Conservation (phyloP, 2,329 filamentous ascomycete species). For the Diaporthe sp. region DNA sequence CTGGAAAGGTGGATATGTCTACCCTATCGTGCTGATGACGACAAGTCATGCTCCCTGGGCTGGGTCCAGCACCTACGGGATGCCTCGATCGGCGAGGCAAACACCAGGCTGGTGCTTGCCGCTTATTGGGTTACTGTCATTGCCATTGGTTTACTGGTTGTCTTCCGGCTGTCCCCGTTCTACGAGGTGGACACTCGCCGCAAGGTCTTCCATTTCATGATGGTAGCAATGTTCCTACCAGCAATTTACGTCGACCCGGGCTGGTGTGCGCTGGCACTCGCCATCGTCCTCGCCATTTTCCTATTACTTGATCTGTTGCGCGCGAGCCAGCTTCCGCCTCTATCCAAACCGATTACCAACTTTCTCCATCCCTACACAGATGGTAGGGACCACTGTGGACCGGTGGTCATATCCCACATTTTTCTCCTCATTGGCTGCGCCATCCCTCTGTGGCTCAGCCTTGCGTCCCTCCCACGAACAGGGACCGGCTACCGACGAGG, state of each 20-base stretch:
- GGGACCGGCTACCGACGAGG: conserved; percentile 71
- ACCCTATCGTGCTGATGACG: conserved; percentile 59
- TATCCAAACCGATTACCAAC: conserved; percentile 85
- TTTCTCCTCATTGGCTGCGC: conserved; percentile 96
- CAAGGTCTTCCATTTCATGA: conserved; percentile 98
- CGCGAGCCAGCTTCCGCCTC: conserved; percentile 90
- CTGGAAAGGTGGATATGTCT: conserved; percentile 83
- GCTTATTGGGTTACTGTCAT: conserved; percentile 82
- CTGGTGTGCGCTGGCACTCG: conserved; percentile 85
- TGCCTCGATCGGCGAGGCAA: conserved; percentile 78
- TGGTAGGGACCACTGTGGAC: conserved; percentile 90
- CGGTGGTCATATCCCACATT: conserved; percentile 95
- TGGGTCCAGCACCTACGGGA: conserved; percentile 77
- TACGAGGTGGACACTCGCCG: conserved; percentile 95
- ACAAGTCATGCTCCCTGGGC: conserved; percentile 63
- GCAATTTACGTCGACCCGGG: conserved; percentile 88
- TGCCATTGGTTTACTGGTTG: conserved; percentile 77
- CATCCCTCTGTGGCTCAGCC: conserved; percentile 90
- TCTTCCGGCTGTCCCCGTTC: conserved; percentile 80
- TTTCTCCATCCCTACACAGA: conserved; percentile 97
- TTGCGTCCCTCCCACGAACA: conserved; percentile 76
- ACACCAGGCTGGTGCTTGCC: conserved; percentile 82
- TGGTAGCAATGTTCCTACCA: conserved; percentile 95
- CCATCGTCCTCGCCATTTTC: conserved; percentile 85
- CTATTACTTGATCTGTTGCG: conserved; percentile 90